phyloP scores from a whole-genome alignment of 2,329 filamentous ascomycete genomes.

The Diaporthe sp. region DNA sequence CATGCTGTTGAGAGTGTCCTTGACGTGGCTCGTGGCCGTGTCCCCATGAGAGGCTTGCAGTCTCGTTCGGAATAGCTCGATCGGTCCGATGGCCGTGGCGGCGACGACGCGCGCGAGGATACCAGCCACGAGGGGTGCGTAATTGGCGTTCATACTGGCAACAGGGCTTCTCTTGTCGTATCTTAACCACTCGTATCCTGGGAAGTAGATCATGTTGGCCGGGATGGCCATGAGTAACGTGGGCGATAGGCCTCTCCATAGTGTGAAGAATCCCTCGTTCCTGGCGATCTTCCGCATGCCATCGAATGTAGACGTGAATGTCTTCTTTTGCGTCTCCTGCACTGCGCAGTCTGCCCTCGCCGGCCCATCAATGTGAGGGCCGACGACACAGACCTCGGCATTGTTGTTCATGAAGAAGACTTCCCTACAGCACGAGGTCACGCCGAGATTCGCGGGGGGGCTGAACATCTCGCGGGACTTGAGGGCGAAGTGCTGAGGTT shows the following conservation, averaged over 20 bases:
- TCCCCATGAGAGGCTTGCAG: conserved; percentile 82
- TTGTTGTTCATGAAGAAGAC: conserved; percentile 96
- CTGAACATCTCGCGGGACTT: conserved; percentile 76
- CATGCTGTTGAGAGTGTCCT: conserved; percentile 82
- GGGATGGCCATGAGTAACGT: conserved; percentile 95
- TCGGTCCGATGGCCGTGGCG: conserved; percentile 86
- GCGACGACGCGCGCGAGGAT: conserved; percentile 83
- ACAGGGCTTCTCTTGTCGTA: conserved; percentile 82
- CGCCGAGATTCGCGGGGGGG: conserved; percentile 80
- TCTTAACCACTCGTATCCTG: conserved; percentile 95
- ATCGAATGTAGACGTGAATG: conserved; percentile 91
- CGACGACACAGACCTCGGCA: conserved; percentile 84
- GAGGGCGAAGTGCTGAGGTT: conserved; percentile 69
- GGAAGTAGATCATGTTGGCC: conserved; percentile 98
- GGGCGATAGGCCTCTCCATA: conserved; percentile 96
- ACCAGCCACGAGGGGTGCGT: conserved; percentile 85
- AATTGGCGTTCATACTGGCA: conserved; percentile 74
- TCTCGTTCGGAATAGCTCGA: conserved; percentile 94
- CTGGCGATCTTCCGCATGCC: conserved; percentile 94
- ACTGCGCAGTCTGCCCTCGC: conserved; percentile 78
- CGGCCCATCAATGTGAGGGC: conserved; percentile 65
- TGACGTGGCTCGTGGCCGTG: conserved; percentile 77
- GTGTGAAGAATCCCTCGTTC: conserved; percentile 86
- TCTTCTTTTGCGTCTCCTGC: conserved; percentile 86
- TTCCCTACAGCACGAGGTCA: conserved; percentile 95